Evolutionary conservation across 106 monocot genomes (phyloP), one percentile per base, ranked within the genome.

Genomic region (Hemerocallis citrina): DNA sequence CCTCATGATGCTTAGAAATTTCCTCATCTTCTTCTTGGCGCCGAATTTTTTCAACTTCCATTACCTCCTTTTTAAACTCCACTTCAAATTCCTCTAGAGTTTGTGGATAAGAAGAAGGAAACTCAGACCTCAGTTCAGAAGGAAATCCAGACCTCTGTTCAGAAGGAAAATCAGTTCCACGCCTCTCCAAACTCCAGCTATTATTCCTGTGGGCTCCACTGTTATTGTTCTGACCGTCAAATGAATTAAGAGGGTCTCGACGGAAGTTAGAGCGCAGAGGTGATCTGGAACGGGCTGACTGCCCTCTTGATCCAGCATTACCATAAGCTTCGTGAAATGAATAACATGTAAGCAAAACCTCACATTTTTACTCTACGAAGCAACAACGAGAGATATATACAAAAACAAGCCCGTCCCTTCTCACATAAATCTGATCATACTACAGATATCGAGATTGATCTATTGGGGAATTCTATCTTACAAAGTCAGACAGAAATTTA

Each of bases 11-110:
- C 66, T 63, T 84, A 57, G 67, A 73, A 40, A 72, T 88, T 54
- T 98, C 92, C 60, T 88, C 92, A 68, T 85, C 88, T 67, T 92
- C 98, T 68, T 98, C 87, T 61, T 88, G 74, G 62, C 88, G 88
- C 60, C 75, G 82, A 12, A 65, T 64, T 68, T 68, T 77, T 41
- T 39, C 75, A 40, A 79, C 28, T 64, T 92, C 92, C 64, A 69
- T 63, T 4, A 69, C 47, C 62, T 98, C 82, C 39, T 62, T 74
- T 36, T 82, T 98, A 72, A 88, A 88, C 61, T 85, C 79, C 62
- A 66, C 61, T 79, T 98, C 98, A 43, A 85, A 43, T 52, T 85
- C 92, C 74, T 92, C 98, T 50, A 87, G 65, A 9, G 77, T 79
- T 40, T 66, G 67, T 10, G 81, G 52, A 60, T 37, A 38, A 57